Evolutionary conservation across 345 rosid species (phyloP).

Genomic region (Hibiscus syriacus): DNA sequence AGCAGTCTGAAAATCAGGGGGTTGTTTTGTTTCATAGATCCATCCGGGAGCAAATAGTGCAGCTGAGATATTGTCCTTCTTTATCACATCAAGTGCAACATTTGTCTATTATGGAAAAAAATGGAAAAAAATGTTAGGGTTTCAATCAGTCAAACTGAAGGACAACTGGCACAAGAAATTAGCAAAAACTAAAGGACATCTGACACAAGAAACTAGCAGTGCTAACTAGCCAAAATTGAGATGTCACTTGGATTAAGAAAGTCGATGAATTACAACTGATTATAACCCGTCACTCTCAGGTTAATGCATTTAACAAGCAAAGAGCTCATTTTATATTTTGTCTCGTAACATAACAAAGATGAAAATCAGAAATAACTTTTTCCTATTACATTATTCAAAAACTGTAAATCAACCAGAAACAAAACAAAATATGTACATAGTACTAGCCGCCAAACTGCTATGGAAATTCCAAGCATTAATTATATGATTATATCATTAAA

Average conservation of each 20-base stretch:
- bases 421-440: not conserved
- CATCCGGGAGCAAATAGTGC: slow-evolving; percentile 95
- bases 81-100: slow-evolving; percentile 67
- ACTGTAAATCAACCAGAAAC: not conserved
- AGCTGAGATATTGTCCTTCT: slow-evolving; percentile 60
- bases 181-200: too few relatives aligned
- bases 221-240: not conserved
- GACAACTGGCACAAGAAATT: not conserved
- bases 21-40: slow-evolving; percentile 69
- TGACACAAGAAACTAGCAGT: too few relatives aligned
- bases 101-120: slow-evolving; percentile 48
- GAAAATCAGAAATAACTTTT: not conserved
- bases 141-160: not conserved
- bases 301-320: not conserved
- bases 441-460: not conserved
- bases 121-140: slow-evolving; percentile 9
- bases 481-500: not conserved
- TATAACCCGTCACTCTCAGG: not conserved
- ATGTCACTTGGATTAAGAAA: not conserved
- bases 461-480: not conserved
- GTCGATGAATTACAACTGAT: not conserved
- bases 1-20: slow-evolving; percentile 70
- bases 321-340: not conserved
- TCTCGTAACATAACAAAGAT: not conserved
- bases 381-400: not conserved